Base-by-base conservation (phyloP, 164 flowering plant genomes). In the Piper betle region DNA sequence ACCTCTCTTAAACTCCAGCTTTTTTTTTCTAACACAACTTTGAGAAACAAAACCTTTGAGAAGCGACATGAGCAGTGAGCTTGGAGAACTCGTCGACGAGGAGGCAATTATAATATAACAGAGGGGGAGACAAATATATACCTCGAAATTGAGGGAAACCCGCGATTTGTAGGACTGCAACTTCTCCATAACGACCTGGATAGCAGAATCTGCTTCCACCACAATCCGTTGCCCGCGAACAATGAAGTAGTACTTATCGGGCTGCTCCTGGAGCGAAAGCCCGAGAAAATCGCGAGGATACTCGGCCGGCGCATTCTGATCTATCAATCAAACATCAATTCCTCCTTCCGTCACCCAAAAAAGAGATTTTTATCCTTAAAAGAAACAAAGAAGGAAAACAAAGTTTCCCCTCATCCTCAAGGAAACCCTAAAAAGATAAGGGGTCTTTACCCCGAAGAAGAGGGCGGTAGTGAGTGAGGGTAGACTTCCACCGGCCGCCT, bases 401-500 rank as follows among this genome's bases (percentile, higher is more conserved):
- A 4, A 13, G 20, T 12, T 42, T 6, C 46, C 46, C 46, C 11
- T 42, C 11, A 6, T 42, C 7, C 46, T 42, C 46, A 42, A 2
- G 11, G 9, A 42, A 42, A 25, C 33, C 33, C 33, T 25, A 25
- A 25, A 25, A 25, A 25, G 2, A 15, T 8, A 39, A 39, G n/a
- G n/a, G n/a, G n/a, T n/a, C n/a, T n/a, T 38, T 58, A 81, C 96
- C 93, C 78, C 84, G 74, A 1, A 75, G 13, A 8, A 83, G 67
- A 50, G 97, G 84, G 69, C 67, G 84, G 74, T 89, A 87, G 66
- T 69, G 77, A 46, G 84, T 83, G 67, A 89, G 75, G 5, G 82
- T 79, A 39, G 91, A 71, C 67, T 83, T 92, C 98, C 97, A 89
- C n/a, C 88, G 74, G 16, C 96, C 91, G 41, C 78, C 96, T 58